phyloP scores from a whole-genome alignment of 306 rosid genomes.

The Castanopsis chinensis region DNA sequence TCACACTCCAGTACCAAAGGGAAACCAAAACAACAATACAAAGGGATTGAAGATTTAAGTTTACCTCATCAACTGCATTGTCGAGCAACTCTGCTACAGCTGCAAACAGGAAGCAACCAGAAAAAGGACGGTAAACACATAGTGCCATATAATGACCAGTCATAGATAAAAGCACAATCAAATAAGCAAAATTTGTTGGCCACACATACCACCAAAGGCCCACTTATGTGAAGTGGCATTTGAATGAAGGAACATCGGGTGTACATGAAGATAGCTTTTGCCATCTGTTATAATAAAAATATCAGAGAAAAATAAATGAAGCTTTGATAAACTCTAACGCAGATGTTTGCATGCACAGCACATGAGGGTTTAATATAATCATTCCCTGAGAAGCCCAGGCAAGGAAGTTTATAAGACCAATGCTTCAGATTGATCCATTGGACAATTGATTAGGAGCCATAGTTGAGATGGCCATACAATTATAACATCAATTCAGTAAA shows the following conservation, averaged over 20 bases:
- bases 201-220: constrained; percentile 89
- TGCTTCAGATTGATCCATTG: neutral
- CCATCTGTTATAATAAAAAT: constrained; percentile 46
- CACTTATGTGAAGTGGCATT: constrained; percentile 99
- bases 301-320: neutral
- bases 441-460: neutral
- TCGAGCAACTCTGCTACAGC: constrained; percentile 93
- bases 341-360: neutral
- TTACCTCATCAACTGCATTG: constrained; percentile 94
- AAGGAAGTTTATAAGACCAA: neutral
- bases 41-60: neutral
- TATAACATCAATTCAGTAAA: neutral
- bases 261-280: constrained; percentile 65
- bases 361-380: neutral
- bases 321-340: neutral
- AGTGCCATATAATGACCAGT: constrained; percentile 1
- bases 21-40: neutral
- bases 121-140: constrained; percentile 3
- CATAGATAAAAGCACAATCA: constrained; percentile 3
- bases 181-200: constrained; percentile 4
- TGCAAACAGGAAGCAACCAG: constrained; percentile 38
- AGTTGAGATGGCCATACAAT: neutral
- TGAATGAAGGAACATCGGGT: constrained; percentile 91
- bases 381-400: neutral
- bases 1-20: neutral